Evolutionary conservation across 208 protist species (phyloP).

Genomic region (Leishmania martiniquensis): DNA sequence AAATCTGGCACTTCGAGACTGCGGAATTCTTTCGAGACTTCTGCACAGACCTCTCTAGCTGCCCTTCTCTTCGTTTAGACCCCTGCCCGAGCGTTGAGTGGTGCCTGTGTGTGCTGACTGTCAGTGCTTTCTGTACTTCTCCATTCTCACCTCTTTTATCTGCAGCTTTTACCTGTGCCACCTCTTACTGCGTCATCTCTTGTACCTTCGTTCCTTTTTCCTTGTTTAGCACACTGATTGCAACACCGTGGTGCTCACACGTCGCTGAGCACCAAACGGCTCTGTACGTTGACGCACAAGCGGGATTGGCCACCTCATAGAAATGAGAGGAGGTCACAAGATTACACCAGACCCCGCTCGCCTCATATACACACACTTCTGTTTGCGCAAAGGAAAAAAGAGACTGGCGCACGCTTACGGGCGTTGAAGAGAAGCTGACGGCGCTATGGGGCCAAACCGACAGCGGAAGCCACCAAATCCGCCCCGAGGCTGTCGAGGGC

Average conservation of each 20-base stretch:
- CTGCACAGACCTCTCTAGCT: background rate
- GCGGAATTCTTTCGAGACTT: background rate
- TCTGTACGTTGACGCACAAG: background rate
- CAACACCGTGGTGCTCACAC: background rate
- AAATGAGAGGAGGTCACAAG: no score
- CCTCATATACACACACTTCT: background rate
- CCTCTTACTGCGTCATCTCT: background rate
- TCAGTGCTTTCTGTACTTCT: background rate
- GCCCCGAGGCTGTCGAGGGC: slow-evolving; percentile 40
- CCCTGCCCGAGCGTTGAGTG: no score
- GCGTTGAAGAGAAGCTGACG: background rate
- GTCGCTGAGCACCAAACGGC: background rate
- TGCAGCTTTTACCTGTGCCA: background rate
- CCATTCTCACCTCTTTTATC: background rate
- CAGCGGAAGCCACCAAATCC: slow-evolving; percentile 54
- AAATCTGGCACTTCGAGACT: background rate
- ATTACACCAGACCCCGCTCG: background rate
- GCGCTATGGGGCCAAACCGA: slow-evolving; percentile 76
- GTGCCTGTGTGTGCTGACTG: no score
- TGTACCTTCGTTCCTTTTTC: background rate
- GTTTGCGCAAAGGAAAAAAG: background rate
- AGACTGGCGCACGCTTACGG: background rate
- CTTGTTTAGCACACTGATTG: background rate
- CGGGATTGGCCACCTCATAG: background rate
- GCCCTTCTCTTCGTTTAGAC: no score